phyloP scores from a whole-genome alignment of 768 basidiomycete species.

The Kwoniella bestiolae region DNA sequence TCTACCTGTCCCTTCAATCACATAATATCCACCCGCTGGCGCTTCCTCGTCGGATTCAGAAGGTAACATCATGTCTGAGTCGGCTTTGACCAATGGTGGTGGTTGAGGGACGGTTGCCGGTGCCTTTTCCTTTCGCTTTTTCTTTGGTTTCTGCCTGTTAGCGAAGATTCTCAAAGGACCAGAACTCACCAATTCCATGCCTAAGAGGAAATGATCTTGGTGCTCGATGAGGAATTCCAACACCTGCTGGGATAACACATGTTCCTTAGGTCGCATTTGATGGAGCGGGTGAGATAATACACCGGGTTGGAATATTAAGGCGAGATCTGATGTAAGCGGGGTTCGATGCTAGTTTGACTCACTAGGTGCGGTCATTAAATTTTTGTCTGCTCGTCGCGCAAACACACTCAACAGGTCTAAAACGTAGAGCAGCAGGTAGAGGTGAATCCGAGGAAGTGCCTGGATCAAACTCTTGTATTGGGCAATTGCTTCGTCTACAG shows the following conservation, averaged over 20 bases:
- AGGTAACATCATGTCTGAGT: conserved; percentile 51
- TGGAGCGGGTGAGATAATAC: conserved; percentile 86
- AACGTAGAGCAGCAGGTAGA: conserved; percentile 95
- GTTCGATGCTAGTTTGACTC: conserved; percentile 53
- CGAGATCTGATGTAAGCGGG: conserved; percentile 77
- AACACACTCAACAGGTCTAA: conserved; percentile 95
- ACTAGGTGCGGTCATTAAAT: conserved; percentile 96
- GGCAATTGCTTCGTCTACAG: conserved; percentile 70
- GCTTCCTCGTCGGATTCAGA: conserved; percentile 58
- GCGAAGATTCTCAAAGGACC: neutral
- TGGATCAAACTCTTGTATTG: conserved; percentile 84
- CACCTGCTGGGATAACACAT: conserved; percentile 83
- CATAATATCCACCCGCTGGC: conserved; percentile 53
- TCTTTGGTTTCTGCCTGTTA: conserved; percentile 27
- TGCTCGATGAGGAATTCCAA: conserved; percentile 95
- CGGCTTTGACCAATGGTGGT: conserved; percentile 46
- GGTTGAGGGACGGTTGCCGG: conserved; percentile 7
- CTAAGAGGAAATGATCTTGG: conserved; percentile 93
- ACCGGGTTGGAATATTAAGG: conserved; percentile 95
- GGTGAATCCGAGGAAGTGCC: conserved; percentile 82
- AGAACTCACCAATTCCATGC: conserved; percentile 52
- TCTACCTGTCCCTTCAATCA: conserved; percentile 34
- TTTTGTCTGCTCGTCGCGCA: conserved; percentile 84
- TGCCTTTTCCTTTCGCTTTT: conserved; percentile 31
- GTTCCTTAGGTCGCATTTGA: conserved; percentile 82